phyloP scores from a whole-genome alignment of 2,329 filamentous ascomycete species.

The Aspergillus spinulosporus region DNA sequence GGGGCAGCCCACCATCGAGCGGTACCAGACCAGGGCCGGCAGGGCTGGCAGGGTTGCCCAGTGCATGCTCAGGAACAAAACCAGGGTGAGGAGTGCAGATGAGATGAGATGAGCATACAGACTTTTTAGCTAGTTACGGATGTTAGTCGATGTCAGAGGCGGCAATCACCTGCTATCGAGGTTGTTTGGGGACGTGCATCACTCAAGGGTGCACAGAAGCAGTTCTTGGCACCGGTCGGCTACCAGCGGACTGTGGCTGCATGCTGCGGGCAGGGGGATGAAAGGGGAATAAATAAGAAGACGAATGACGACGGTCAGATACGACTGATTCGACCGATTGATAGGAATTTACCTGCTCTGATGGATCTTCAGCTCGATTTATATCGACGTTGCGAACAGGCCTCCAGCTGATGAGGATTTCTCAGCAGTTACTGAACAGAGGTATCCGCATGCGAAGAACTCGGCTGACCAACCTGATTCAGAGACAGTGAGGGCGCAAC shows the following conservation, averaged over 20 bases:
- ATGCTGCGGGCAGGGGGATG: not conserved
- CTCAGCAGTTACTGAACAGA: slow-evolving; percentile 5
- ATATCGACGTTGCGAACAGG: slow-evolving; percentile 3
- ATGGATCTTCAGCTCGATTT: not conserved
- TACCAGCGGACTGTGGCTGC: slow-evolving; percentile 2
- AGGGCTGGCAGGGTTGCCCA: no score
- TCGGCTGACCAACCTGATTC: slow-evolving; percentile 13
- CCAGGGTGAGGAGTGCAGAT: not conserved
- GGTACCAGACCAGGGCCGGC: slow-evolving; percentile 11
- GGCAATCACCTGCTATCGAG: not conserved
- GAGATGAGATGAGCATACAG: not conserved
- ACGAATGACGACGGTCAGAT: not conserved
- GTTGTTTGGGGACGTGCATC: not conserved
- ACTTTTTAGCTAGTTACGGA: not conserved
- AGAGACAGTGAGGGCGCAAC: not conserved
- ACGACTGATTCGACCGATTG: not conserved
- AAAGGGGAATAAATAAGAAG: slow-evolving; percentile 2
- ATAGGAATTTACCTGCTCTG: not conserved
- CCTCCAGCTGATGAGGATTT: slow-evolving; percentile 12
- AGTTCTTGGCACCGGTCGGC: slow-evolving; percentile 12
- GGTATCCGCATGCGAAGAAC: not conserved
- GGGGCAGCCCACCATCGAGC: slow-evolving; percentile 8
- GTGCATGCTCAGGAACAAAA: not conserved
- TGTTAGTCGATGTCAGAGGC: not conserved
- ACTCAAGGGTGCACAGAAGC: slow-evolving; percentile 3